phyloP scores from a whole-genome alignment of 2,329 filamentous ascomycete species.

The Fusarium nelsonii region DNA sequence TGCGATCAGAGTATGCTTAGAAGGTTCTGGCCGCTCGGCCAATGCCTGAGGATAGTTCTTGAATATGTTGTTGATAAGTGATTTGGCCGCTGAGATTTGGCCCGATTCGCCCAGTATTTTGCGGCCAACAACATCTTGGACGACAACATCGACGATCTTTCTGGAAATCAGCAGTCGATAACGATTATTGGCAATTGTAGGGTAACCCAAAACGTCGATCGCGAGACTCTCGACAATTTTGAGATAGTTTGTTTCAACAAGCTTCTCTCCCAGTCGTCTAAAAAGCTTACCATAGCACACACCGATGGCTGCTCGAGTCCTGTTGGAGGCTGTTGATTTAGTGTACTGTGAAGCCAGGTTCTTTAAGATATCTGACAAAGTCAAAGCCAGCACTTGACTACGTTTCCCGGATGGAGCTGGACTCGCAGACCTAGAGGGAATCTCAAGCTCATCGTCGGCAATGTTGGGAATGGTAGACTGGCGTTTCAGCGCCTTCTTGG shows the following conservation, averaged over 20 bases:
- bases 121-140: constrained; percentile 85
- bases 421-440: constrained; percentile 75
- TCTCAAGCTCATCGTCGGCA: constrained; percentile 80
- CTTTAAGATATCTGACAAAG: constrained; percentile 81
- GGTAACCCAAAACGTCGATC: constrained; percentile 80
- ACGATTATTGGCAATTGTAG: constrained; percentile 82
- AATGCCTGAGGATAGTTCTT: constrained; percentile 95
- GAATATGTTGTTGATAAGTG: constrained; percentile 86
- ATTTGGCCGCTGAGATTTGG: constrained; percentile 83
- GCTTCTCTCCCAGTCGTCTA: constrained; percentile 80
- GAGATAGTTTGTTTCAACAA: constrained; percentile 86
- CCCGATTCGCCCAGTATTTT: constrained; percentile 90
- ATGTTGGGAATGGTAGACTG: constrained; percentile 70
- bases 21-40: constrained; percentile 88
- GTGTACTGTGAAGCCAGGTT: constrained; percentile 85
- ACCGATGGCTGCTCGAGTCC: constrained; percentile 83
- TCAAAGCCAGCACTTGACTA: constrained; percentile 77
- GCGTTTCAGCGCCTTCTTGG: constrained; percentile 71
- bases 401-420: constrained; percentile 77
- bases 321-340: constrained; percentile 81
- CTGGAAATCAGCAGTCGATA: constrained; percentile 88
- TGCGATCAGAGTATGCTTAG: constrained; percentile 85
- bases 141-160: constrained; percentile 83
- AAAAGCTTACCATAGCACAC: constrained; percentile 89
- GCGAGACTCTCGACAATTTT: constrained; percentile 86